A percentile compares a stretch with the other conserved stretches of the same genome.
phyloP scores from a whole-genome alignment of 2,329 filamentous ascomycete genomes.

The Delphinella strobiligena region DNA sequence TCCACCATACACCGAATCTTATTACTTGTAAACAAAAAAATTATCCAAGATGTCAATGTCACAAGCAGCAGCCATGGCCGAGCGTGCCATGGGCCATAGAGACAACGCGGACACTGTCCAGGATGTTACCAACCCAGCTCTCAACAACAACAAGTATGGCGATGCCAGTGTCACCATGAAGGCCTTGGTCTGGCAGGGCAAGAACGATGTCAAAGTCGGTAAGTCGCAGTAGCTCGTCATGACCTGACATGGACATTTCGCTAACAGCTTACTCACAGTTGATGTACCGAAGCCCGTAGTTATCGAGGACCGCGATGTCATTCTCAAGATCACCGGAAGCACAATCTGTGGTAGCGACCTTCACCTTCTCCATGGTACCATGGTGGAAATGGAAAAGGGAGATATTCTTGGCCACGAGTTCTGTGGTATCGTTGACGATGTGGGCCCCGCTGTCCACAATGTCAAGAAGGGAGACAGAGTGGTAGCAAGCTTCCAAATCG shows the following conservation, averaged over 20 bases:
- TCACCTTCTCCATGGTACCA: constrained; percentile 40
- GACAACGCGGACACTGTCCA: constrained; percentile 54
- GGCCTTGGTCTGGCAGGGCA: constrained; percentile 71
- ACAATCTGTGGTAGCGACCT: constrained; percentile 52
- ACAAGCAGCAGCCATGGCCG: constrained; percentile 55
- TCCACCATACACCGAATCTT: no score
- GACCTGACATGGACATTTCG: no score
- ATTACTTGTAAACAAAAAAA: not conserved
- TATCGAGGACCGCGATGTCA: constrained; percentile 63
- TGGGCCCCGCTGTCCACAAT: constrained; percentile 30
- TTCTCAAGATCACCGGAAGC: constrained; percentile 61
- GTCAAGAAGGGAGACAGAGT: constrained; percentile 45
- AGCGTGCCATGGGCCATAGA: constrained; percentile 57
- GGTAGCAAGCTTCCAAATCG: constrained; percentile 79
- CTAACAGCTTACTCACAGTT: constrained; percentile 33
- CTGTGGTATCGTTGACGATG: constrained; percentile 37
- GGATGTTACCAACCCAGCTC: constrained; percentile 53
- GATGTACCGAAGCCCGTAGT: constrained; percentile 60
- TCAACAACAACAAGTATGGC: constrained; percentile 37
- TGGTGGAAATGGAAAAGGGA: constrained; percentile 39
- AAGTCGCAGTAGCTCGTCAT: constrained; percentile 31
- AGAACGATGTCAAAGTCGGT: constrained; percentile 64
- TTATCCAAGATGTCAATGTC: constrained; percentile 31
- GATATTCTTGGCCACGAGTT: constrained; percentile 43
- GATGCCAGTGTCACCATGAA: constrained; percentile 56